Base-by-base conservation (phyloP, 2,329 filamentous ascomycete genomes). In the Pezicula radicicola region DNA sequence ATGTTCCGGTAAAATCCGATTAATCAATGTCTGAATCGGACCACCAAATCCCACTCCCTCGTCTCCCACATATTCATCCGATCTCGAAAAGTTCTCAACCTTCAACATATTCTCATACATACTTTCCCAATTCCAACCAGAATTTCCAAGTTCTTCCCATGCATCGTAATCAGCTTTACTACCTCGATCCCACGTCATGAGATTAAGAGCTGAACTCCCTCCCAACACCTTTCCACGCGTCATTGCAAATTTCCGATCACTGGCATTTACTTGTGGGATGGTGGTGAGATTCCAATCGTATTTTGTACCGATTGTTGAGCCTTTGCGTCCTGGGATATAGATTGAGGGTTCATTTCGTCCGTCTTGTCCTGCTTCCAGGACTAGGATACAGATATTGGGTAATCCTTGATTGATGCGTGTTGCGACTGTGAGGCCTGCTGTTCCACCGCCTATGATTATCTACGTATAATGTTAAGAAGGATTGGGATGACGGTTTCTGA, bases 251-350 rank as follows among this genome's bases (percentile, higher is more conserved):
- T 46, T 44, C 43, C 63, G 45, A 21, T 53, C 51, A 21, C 54
- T 52, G 66, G 67, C 4, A 27, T 56, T 45, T 10, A 68, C 64
- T 60, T 74, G 69, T 7, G 69, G 66, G 1, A 61, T 55, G 1
- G 72, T 72, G 3, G 46, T 60, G 28, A 74, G 67, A 13, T 70
- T 70, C 72, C 72, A 75, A 52, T 73, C 71, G 53, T 71, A 74
- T 39, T 68, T 62, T 1, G 68, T 25, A 25, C 25, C 25, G 25
- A 25, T 25, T 25, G 25, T 25, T 25, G 25, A 25, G 25, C 25
- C 25, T 25, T 25, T 25, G 25, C 4, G 25, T 25, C 25, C 25
- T 25, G 25, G 25, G 25, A 25, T 25, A 3, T 25, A 25, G 25
- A 25, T 25, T 7, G 4, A 6, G 25, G 25, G 25, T 25, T 25